Conservation (phyloP, 306 rosid genomes). For the Medicago ruthenica region DNA sequence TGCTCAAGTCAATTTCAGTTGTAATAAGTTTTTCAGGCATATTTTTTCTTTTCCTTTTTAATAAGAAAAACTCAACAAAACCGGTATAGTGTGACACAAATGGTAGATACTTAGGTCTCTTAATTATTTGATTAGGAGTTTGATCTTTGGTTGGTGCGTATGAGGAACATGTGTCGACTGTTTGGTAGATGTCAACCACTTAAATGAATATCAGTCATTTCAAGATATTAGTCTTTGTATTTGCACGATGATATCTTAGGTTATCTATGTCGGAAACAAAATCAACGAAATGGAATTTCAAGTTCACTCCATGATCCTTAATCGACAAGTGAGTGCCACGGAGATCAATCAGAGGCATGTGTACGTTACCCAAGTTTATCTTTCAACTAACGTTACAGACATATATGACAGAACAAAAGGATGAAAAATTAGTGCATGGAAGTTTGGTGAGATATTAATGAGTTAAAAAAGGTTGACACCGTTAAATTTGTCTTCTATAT, state of each 20-base stretch:
- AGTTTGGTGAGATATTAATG: conserved; percentile 35
- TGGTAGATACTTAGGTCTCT: too few relatives aligned
- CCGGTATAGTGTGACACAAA: too few relatives aligned
- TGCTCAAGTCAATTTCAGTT: not conserved
- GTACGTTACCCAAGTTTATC: not conserved
- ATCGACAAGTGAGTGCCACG: not conserved
- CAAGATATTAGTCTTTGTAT: too few relatives aligned
- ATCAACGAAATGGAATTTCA: not conserved
- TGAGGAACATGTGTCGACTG: too few relatives aligned
- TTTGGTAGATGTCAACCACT: too few relatives aligned
- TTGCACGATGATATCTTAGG: too few relatives aligned
- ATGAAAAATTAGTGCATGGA: conserved; percentile 12
- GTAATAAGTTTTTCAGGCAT: not conserved
- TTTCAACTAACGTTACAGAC: not conserved
- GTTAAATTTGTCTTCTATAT: conserved; percentile 29
- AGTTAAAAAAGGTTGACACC: conserved; percentile 15
- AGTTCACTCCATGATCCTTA: not conserved
- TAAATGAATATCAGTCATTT: too few relatives aligned
- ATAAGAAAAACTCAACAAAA: not conserved
- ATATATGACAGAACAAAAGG: not conserved
- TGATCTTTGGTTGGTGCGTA: too few relatives aligned
- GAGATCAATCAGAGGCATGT: not conserved
- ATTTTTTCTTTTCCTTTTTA: not conserved
- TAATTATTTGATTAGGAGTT: too few relatives aligned
- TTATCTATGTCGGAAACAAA: too few relatives aligned